Percentiles rank a stretch among this genome's conserved stretches.
Conservation (phyloP, 2,329 filamentous ascomycete genomes). For the Fonsecaea monophora region DNA sequence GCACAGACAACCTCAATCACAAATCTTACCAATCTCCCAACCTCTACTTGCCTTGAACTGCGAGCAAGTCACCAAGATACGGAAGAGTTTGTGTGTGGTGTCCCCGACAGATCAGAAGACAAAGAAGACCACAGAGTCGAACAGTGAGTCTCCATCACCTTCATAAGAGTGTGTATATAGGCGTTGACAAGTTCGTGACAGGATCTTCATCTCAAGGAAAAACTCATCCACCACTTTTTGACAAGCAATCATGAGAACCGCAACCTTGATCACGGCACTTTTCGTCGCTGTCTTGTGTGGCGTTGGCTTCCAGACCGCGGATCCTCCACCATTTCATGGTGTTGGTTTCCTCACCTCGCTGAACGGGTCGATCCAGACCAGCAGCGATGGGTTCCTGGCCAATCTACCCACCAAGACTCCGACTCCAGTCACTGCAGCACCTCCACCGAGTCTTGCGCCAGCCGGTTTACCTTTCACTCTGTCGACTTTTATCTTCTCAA, state of each 20-base stretch:
- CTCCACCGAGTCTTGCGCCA: not conserved
- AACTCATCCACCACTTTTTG: not conserved
- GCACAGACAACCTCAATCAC: not conserved
- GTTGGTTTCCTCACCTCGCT: not conserved
- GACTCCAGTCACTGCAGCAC: not conserved
- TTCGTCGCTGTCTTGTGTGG: not conserved
- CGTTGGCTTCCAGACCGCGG: not conserved
- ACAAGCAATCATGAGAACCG: not conserved
- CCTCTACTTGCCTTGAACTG: not conserved
- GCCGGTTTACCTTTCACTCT: not conserved
- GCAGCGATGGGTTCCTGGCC: constrained; percentile 1
- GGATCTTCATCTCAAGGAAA: not conserved
- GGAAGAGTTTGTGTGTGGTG: not conserved
- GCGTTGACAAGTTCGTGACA: not conserved
- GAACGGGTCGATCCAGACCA: not conserved
- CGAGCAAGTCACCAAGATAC: not conserved
- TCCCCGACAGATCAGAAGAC: not conserved
- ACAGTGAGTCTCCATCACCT: not conserved
- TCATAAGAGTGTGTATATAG: not conserved
- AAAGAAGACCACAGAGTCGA: not conserved
- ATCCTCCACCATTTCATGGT: not conserved
- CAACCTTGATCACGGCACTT: constrained; percentile 2
- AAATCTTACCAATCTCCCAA: not conserved
- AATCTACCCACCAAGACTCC: not conserved
- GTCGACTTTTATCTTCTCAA: not conserved